phyloP scores from a whole-genome alignment of 2,329 filamentous ascomycete genomes.

The Fusarium brevicatenulatum region DNA sequence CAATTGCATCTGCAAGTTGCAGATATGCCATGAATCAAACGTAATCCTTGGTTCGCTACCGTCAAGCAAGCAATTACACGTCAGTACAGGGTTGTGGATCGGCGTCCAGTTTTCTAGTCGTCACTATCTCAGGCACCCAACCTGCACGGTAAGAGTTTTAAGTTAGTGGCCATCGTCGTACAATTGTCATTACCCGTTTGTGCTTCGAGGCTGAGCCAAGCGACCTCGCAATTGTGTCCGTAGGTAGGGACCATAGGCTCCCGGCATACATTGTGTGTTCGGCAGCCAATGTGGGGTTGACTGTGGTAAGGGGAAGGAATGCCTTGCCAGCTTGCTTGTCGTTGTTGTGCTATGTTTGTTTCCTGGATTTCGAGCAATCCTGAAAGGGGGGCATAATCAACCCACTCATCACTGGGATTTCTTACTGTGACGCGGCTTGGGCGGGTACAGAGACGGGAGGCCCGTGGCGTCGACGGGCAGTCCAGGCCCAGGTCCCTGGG shows the following conservation, averaged over 20 bases:
- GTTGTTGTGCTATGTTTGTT: conserved; percentile 24
- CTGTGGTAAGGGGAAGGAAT: conserved; percentile 29
- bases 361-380: conserved; percentile 12
- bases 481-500: conserved; percentile 44
- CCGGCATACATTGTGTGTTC: conserved; percentile 33
- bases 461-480: conserved; percentile 41
- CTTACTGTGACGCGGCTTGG: conserved; percentile 36
- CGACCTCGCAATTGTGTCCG: conserved; percentile 4
- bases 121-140: neutral
- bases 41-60: conserved; percentile 34
- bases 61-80: conserved; percentile 34
- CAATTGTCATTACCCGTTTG: neutral
- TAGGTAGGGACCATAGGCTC: conserved; percentile 8
- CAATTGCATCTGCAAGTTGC: conserved; percentile 40
- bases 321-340: conserved; percentile 16
- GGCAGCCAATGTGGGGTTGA: conserved; percentile 28
- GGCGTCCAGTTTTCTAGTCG: conserved; percentile 7
- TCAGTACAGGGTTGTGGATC: conserved; percentile 32
- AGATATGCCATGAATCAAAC: conserved; percentile 37
- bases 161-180: neutral
- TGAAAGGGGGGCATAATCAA: conserved; percentile 27
- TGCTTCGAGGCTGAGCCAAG: conserved; percentile 17
- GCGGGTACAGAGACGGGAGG: conserved; percentile 42
- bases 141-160: neutral
- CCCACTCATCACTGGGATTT: conserved; percentile 27